Evolutionary conservation across 306 rosid species (phyloP).

Genomic region (Vicia faba): DNA sequence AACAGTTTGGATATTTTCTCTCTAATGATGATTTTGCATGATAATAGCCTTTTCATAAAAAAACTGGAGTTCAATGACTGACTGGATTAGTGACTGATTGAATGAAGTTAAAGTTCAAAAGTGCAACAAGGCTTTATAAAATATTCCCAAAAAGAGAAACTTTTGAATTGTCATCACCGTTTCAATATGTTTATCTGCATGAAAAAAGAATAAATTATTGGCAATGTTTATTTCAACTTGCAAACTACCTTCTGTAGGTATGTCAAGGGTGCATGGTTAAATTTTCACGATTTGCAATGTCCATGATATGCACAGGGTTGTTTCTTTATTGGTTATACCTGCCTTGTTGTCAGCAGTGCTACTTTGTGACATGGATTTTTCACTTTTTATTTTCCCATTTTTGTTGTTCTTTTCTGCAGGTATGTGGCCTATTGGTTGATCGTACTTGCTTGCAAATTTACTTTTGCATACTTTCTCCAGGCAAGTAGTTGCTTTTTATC

Average conservation of each 20-base stretch:
- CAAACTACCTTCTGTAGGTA: slow-evolving; percentile 9
- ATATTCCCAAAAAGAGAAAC: neutral
- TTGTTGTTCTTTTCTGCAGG: slow-evolving; percentile 50
- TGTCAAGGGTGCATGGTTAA: slow-evolving; percentile 29
- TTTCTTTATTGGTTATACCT: neutral
- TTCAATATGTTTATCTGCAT: neutral
- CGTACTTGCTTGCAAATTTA: slow-evolving; percentile 80
- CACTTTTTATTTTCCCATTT: slow-evolving; percentile 10
- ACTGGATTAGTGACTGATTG: neutral
- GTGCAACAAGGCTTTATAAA: slow-evolving; percentile 6
- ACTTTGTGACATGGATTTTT: slow-evolving; percentile 17
- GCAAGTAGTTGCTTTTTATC: slow-evolving; percentile 46
- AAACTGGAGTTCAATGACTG: neutral
- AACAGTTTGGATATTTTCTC: too few relatives aligned
- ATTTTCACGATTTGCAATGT: slow-evolving; percentile 1
- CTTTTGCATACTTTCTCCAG: slow-evolving; percentile 96
- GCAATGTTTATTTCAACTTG: slow-evolving; percentile 20
- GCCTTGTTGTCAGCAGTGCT: slow-evolving; percentile 23
- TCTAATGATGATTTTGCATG: neutral
- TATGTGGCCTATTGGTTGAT: slow-evolving; percentile 82
- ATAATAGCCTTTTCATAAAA: neutral
- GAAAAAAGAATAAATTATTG: neutral
- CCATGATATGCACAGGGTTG: neutral
- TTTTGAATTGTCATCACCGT: neutral
- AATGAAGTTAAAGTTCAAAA: slow-evolving; percentile 2